phyloP scores from a whole-genome alignment of 2,329 filamentous ascomycete genomes.

The Xylaria hypoxylon region DNA sequence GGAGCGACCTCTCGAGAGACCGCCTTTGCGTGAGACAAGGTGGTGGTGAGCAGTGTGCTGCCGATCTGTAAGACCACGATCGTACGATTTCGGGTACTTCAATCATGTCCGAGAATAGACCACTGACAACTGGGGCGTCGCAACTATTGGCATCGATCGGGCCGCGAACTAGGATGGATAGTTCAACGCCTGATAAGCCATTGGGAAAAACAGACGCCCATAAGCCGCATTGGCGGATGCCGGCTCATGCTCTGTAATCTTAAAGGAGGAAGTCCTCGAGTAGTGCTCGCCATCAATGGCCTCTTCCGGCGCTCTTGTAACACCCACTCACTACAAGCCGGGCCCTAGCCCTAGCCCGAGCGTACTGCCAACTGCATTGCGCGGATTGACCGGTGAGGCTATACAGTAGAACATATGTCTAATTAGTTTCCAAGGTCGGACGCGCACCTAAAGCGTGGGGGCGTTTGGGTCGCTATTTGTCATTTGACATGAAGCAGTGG shows the following conservation, averaged over 20 bases:
- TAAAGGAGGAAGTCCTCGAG: not conserved
- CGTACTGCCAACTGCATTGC: constrained; percentile 14
- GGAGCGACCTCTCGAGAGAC: constrained; percentile 3
- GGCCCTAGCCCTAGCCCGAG: not conserved
- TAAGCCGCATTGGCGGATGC: constrained; percentile 12
- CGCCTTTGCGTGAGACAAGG: constrained; percentile 12
- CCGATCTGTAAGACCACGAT: constrained; percentile 25
- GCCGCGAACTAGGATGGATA: constrained; percentile 9
- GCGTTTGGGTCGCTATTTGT: constrained; percentile 12
- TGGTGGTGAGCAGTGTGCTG: constrained; percentile 11
- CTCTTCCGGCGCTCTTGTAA: constrained; percentile 10
- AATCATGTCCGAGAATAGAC: constrained; percentile 4
- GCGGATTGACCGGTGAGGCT: constrained; percentile 13
- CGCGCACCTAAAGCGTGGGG: not conserved
- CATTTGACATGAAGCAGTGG: constrained; percentile 11
- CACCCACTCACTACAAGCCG: constrained; percentile 10
- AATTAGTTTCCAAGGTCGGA: constrained; percentile 5
- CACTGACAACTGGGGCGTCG: not conserved
- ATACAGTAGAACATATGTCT: constrained; percentile 9
- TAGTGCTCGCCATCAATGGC: constrained; percentile 7
- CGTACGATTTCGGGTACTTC: constrained; percentile 26
- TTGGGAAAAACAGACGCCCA: constrained; percentile 4
- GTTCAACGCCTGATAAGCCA: constrained; percentile 12
- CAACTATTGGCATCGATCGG: constrained; percentile 13
- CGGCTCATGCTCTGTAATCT: constrained; percentile 9